These are phyloP conservation scores for Aschersonia sp. DNA, from an alignment of 2,329 filamentous ascomycete species.

Conservation along the genomic window DNA sequence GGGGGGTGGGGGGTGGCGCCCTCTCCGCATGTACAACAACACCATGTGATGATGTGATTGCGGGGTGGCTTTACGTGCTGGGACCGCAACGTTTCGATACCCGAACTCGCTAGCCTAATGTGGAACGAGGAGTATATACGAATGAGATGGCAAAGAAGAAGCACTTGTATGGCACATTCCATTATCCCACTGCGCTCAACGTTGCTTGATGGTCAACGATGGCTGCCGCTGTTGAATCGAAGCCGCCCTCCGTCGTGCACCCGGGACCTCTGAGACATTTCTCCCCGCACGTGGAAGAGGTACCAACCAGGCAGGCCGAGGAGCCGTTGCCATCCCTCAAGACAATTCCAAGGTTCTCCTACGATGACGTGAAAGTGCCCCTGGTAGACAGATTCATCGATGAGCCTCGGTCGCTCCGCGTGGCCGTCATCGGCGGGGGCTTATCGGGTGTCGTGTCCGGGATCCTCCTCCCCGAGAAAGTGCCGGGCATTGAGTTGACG, in stretches of 20 bases:
- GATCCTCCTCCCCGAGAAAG: slow-evolving; percentile 50
- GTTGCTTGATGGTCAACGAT: too few species aligned
- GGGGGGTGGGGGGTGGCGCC: too few species aligned
- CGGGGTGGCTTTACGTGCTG: slow-evolving; percentile 1
- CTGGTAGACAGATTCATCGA: slow-evolving; percentile 20
- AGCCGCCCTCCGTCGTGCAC: too few species aligned
- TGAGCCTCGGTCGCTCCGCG: slow-evolving; percentile 17
- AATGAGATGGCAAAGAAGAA: too few species aligned
- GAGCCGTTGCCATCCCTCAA: too few species aligned
- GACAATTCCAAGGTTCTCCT: not conserved
- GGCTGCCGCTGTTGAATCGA: too few species aligned
- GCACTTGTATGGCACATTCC: too few species aligned
- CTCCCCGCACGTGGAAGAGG: too few species aligned
- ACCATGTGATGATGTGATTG: not conserved
- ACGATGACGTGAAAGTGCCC: not conserved
- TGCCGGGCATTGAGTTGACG: slow-evolving; percentile 49
- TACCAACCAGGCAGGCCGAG: too few species aligned
- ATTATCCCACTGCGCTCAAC: too few species aligned
- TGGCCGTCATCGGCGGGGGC: slow-evolving; percentile 22
- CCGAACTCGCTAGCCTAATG: not conserved
- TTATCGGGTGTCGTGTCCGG: slow-evolving; percentile 35
- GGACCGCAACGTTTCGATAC: not conserved
- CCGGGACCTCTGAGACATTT: too few species aligned
- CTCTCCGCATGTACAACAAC: not conserved
- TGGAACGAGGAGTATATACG: not conserved